phyloP scores from a whole-genome alignment of 208 protist species.

The Wallacemonas collosoma region DNA sequence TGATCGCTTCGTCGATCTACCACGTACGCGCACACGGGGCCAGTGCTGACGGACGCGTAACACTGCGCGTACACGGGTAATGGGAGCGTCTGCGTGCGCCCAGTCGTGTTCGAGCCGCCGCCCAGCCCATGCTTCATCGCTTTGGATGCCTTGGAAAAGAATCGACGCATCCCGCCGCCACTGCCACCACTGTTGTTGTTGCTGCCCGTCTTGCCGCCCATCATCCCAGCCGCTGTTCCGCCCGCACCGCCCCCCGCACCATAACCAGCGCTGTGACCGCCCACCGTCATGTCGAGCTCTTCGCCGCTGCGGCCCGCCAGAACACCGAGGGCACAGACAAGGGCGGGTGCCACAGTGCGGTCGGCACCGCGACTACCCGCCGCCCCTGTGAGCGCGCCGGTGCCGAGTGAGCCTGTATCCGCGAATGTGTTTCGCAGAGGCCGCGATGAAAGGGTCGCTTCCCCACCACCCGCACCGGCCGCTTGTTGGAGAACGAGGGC shows the following conservation, averaged over 20 bases:
- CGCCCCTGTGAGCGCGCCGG: neutral
- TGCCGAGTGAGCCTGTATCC: neutral
- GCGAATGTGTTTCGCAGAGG: slow-evolving; percentile 12
- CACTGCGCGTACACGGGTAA: slow-evolving; percentile 13
- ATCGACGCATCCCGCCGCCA: slow-evolving; percentile 30
- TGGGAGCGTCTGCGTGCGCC: slow-evolving; percentile 10
- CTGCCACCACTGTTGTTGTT: slow-evolving; percentile 15
- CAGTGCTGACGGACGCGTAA: slow-evolving; percentile 6
- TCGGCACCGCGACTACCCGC: too few relatives aligned
- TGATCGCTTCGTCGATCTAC: neutral
- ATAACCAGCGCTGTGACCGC: neutral
- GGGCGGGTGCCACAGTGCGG: neutral
- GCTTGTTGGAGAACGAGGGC: neutral
- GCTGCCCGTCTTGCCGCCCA: slow-evolving; percentile 14
- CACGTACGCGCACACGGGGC: slow-evolving; percentile 9
- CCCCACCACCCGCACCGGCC: neutral
- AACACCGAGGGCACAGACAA: slow-evolving; percentile 1
- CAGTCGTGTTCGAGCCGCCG: slow-evolving; percentile 5
- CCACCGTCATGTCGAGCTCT: slow-evolving; percentile 1
- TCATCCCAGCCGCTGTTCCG: neutral
- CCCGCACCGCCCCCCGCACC: slow-evolving; percentile 22
- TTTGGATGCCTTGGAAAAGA: slow-evolving; percentile 71
- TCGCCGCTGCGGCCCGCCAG: slow-evolving; percentile 9
- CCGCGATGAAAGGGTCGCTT: neutral
- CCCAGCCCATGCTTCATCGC: slow-evolving; percentile 57